Evolutionary conservation across 768 basidiomycete genomes (phyloP).

Genomic region (Termitomyces sp.): DNA sequence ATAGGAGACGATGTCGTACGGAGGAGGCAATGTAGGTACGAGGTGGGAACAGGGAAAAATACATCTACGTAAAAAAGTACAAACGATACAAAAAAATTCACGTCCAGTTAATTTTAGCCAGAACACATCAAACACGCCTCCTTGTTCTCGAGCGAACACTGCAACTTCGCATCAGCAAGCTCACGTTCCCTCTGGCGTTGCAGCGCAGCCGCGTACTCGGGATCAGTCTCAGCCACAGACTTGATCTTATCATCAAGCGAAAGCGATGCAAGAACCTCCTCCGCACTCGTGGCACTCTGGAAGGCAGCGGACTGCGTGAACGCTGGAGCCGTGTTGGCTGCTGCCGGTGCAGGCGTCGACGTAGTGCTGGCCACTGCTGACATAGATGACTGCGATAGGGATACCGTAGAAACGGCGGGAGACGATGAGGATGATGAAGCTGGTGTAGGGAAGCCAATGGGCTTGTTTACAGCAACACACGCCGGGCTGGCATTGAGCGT

Average conservation of each 20-base stretch:
- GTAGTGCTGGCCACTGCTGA: constrained; percentile 9
- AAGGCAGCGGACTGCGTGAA: constrained; percentile 20
- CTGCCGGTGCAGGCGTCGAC: constrained; percentile 14
- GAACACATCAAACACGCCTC: constrained; percentile 94
- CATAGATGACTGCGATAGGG: constrained; percentile 12
- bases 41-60: not conserved
- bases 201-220: constrained; percentile 78
- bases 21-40: not conserved
- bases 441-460: constrained; percentile 25
- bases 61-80: constrained; percentile 3
- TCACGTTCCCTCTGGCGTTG: constrained; percentile 65
- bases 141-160: constrained; percentile 90
- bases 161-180: constrained; percentile 73
- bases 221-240: constrained; percentile 51
- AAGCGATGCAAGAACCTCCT: constrained; percentile 22
- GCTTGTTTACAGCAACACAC: constrained; percentile 13
- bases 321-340: not conserved
- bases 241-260: constrained; percentile 43
- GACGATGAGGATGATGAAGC: constrained; percentile 24
- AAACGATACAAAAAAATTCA: not conserved
- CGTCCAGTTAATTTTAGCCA: constrained; percentile 30
- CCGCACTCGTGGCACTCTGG: constrained; percentile 15
- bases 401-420: constrained; percentile 17
- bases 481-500: constrained; percentile 24
- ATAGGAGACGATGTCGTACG: not conserved